phyloP scores from a whole-genome alignment of 2,329 filamentous ascomycete species.

The Colletotrichum sp. region DNA sequence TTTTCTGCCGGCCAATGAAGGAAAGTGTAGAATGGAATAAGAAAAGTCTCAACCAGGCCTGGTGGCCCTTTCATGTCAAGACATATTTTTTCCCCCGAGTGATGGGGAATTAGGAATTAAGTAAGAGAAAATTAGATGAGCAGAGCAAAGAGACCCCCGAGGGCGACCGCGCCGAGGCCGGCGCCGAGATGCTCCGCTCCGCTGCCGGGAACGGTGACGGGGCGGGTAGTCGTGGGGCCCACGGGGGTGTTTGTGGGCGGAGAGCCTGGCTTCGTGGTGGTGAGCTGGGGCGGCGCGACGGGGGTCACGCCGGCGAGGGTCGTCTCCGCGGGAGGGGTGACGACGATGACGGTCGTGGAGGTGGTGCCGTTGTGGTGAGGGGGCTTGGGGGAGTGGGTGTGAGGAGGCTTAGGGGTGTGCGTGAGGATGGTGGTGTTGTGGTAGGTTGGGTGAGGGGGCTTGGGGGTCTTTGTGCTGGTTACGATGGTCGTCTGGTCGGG shows the following conservation, averaged over 20 bases:
- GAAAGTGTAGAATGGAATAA: conserved; percentile 13
- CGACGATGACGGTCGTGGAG: conserved; percentile 2
- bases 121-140: background rate
- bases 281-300: background rate
- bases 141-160: conserved; percentile 43
- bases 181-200: conserved; percentile 40
- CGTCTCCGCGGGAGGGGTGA: background rate
- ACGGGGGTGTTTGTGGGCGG: background rate
- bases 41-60: background rate
- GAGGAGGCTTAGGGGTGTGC: background rate
- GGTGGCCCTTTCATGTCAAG: background rate
- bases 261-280: background rate
- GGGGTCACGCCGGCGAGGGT: background rate
- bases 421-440: conserved; percentile 15
- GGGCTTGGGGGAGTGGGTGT: background rate
- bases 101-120: background rate
- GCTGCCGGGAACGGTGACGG: conserved; percentile 34
- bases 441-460: conserved; percentile 15
- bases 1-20: conserved; percentile 15
- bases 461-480: background rate
- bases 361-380: conserved; percentile 5
- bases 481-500: conserved; percentile 17
- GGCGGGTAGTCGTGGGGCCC: background rate
- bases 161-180: conserved; percentile 40
- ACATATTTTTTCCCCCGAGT: background rate